phyloP scores from a whole-genome alignment of 306 rosid species.

The Pterocarpus santalinus region DNA sequence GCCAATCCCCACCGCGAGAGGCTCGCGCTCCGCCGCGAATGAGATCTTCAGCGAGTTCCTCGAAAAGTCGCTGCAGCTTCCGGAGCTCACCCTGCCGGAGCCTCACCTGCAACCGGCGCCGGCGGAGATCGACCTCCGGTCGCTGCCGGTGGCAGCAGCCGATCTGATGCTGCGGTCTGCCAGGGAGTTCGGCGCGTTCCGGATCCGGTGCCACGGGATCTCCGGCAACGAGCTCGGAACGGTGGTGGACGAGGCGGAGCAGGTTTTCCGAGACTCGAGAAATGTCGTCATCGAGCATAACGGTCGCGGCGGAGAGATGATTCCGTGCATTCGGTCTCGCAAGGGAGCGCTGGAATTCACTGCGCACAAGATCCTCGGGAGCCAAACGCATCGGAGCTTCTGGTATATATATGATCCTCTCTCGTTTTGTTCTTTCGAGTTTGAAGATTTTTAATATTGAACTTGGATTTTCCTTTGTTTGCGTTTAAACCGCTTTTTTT shows the following conservation, averaged over 20 bases:
- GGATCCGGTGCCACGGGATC: slow-evolving; percentile 71
- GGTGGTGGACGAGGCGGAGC: slow-evolving; percentile 54
- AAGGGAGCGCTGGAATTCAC: slow-evolving; percentile 45
- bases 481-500: slow-evolving; percentile 23
- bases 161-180: slow-evolving; percentile 54
- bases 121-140: slow-evolving; percentile 60
- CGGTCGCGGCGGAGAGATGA: slow-evolving; percentile 48
- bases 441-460: not conserved
- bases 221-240: slow-evolving; percentile 54
- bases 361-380: not conserved
- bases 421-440: not conserved
- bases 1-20: slow-evolving; percentile 80
- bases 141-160: slow-evolving; percentile 38
- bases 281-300: slow-evolving; percentile 32
- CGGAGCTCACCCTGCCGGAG: slow-evolving; percentile 63
- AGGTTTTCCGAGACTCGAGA: slow-evolving; percentile 40
- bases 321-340: slow-evolving; percentile 57
- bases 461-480: not conserved
- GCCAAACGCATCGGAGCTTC: slow-evolving; percentile 51
- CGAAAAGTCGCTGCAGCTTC: slow-evolving; percentile 58
- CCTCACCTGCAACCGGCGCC: slow-evolving; percentile 45
- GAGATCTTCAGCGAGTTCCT: slow-evolving; percentile 65
- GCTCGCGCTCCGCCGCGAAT: slow-evolving; percentile 74
- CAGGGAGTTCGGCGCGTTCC: slow-evolving; percentile 64
- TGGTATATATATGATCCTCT: slow-evolving; percentile 53